Percentiles rank a stretch among this genome's conserved stretches.
These are phyloP conservation scores for Diplosphaera chodatii DNA, from an alignment of 139 green algal species.

Conservation along the genomic window DNA sequence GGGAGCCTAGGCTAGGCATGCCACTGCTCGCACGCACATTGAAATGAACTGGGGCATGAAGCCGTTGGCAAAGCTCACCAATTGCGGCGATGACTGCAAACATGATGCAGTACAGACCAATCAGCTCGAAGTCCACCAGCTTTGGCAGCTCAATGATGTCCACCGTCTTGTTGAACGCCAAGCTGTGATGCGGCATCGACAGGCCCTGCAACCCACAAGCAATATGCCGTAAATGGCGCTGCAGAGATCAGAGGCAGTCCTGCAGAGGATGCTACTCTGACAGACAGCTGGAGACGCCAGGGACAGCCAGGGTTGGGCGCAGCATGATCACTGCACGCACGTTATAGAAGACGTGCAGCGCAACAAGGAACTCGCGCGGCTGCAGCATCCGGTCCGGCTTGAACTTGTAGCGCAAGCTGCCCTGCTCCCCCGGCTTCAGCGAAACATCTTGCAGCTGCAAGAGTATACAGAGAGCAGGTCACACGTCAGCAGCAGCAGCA, in stretches of 20 bases:
- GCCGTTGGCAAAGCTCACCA: too few relatives aligned
- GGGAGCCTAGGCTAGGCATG: too few relatives aligned
- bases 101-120: slow-evolving; percentile 50
- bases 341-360: slow-evolving; percentile 40
- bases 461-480: too few relatives aligned
- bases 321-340: too few relatives aligned
- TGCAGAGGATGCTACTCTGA: too few relatives aligned
- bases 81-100: slow-evolving; percentile 29
- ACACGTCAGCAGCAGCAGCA: too few relatives aligned
- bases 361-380: slow-evolving; percentile 27
- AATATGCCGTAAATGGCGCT: too few relatives aligned
- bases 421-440: slow-evolving; percentile 42
- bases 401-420: slow-evolving; percentile 63
- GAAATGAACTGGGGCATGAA: too few relatives aligned
- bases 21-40: too few relatives aligned
- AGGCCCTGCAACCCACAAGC: slow-evolving; percentile 15
- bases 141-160: slow-evolving; percentile 48
- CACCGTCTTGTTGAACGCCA: slow-evolving; percentile 72
- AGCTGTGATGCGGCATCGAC: slow-evolving; percentile 21
- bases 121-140: slow-evolving; percentile 55
- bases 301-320: too few relatives aligned
- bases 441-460: neutral
- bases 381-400: slow-evolving; percentile 35
- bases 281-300: too few relatives aligned
- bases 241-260: too few relatives aligned